A percentile compares a stretch with the other conserved stretches of the same genome.
Conservation (phyloP, 805 yeast genomes). For the Yamadazyma scolyti region DNA sequence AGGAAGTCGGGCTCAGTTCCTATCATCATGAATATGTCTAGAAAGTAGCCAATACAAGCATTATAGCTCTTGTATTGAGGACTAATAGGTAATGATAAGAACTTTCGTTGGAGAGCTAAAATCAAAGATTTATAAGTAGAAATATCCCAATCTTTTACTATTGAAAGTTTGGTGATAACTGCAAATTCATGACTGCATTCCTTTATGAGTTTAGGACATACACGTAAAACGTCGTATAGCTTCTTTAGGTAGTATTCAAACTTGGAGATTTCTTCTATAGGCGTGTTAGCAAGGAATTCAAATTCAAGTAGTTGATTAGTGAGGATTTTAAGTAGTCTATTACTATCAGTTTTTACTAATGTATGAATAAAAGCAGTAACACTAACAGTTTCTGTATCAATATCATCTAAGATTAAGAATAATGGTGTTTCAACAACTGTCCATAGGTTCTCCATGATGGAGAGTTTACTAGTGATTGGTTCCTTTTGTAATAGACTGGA, state of each 20-base stretch:
- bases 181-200: too few relatives aligned
- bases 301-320: conserved; percentile 50
- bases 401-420: conserved; percentile 63
- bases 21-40: conserved; percentile 39
- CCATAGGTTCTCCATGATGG: too few relatives aligned
- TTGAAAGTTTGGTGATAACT: too few relatives aligned
- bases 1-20: conserved; percentile 57
- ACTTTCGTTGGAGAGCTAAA: too few relatives aligned
- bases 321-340: conserved; percentile 57
- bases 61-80: conserved; percentile 20
- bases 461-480: too few relatives aligned
- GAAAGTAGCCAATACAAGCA: conserved; percentile 31
- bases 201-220: too few relatives aligned
- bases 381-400: conserved; percentile 17
- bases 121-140: conserved; percentile 63
- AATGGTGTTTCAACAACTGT: conserved; percentile 67
- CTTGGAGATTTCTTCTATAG: too few relatives aligned
- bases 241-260: too few relatives aligned
- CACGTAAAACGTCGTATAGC: too few relatives aligned
- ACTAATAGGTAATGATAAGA: too few relatives aligned
- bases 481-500: too few relatives aligned
- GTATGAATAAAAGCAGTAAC: conserved; percentile 12
- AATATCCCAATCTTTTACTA: conserved; percentile 45
- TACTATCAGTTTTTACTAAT: conserved; percentile 45
- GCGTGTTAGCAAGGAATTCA: conserved; percentile 31